Base-by-base conservation (phyloP, 1,139 yeast species). In the Diutina ranongensis region DNA sequence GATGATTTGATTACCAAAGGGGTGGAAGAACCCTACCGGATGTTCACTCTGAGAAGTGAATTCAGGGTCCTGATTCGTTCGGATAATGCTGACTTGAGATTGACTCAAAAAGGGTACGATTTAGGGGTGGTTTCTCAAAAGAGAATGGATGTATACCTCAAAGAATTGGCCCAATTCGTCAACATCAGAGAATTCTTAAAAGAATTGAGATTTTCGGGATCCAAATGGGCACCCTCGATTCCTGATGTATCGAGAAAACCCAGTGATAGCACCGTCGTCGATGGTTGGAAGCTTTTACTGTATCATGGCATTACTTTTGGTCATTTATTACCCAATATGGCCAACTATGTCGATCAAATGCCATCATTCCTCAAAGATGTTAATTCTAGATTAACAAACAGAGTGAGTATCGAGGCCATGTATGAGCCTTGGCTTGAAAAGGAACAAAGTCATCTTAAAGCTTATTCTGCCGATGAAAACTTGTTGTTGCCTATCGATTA, bases 21-120 rank as follows among this genome's bases (percentile, higher is more conserved):
- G 18, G 96, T 94, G 1, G 89, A 83, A 50, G 99, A 94, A 59
- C 99, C 99, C 1, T 94, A 94, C 60, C 71, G 99, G 51, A 94
- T 94, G 98, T 94, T 94, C 58, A 94, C 98, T 0, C 87, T 97
- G 2, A 73, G 99, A 47, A 85, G 95, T 0, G 99, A 94, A 59
- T 94, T 87, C 60, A 71, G 98, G 56, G 77, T 94, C 40, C 81
- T 89, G 27, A 83, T 88, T 8, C 71, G 99, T 49, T 80, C 96
- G 1, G 98, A 94, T 60, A 94, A 92, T 64, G 98, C 99, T 0
- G 97, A 94, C 57, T 60, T 72, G 48, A 68, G 99, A 49, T 65
- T 94, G 47, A 89, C 97, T 0, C 77, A 71, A 48, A 62, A 68
- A 50, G 98, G 95, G 1, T 67, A 74, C 45, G 56, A 67, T 1